Evolutionary conservation across 495 filamentous ascomycete genomes (phyloP).

Genomic region (Aspergillus coremiiformis): DNA sequence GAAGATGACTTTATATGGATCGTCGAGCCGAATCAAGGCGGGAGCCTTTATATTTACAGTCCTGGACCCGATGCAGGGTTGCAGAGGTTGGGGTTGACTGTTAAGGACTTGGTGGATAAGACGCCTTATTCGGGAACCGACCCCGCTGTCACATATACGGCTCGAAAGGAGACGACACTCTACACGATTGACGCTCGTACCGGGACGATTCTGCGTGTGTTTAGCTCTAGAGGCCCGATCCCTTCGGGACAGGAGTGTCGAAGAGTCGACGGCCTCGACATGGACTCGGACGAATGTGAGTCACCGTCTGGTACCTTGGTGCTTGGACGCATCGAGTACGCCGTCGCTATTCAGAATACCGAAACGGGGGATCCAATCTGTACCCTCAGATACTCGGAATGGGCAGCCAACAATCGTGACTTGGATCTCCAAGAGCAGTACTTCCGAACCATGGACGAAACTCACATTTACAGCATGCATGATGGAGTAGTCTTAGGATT

Average conservation of each 20-base stretch:
- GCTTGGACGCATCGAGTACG: slow-evolving; percentile 81
- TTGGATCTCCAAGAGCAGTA: slow-evolving; percentile 82
- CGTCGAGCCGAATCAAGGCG: slow-evolving; percentile 84
- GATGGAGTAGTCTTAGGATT: slow-evolving; percentile 83
- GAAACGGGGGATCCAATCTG: slow-evolving; percentile 71
- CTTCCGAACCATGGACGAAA: slow-evolving; percentile 67
- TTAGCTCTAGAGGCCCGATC: slow-evolving; percentile 50
- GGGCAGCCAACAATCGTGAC: slow-evolving; percentile 89
- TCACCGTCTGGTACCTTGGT: slow-evolving; percentile 64
- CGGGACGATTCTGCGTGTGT: slow-evolving; percentile 61
- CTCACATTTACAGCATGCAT: slow-evolving; percentile 79
- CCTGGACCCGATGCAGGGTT: slow-evolving; percentile 53
- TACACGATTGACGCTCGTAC: slow-evolving; percentile 80
- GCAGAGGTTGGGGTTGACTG: slow-evolving; percentile 60
- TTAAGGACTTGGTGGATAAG: slow-evolving; percentile 70
- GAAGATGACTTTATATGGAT: slow-evolving; percentile 92
- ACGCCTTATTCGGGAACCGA: slow-evolving; percentile 59
- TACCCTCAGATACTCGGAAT: slow-evolving; percentile 89
- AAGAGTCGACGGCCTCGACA: slow-evolving; percentile 51
- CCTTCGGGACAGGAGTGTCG: slow-evolving; percentile 44
- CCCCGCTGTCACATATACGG: slow-evolving; percentile 69
- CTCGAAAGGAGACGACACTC: slow-evolving; percentile 70
- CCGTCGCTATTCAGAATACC: slow-evolving; percentile 71
- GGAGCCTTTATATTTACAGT: slow-evolving; percentile 80
- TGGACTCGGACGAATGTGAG: slow-evolving; percentile 65